A percentile compares a stretch with the other conserved stretches of the same genome.
phyloP scores from a whole-genome alignment of 345 rosid species.

The Cardamine occulta region DNA sequence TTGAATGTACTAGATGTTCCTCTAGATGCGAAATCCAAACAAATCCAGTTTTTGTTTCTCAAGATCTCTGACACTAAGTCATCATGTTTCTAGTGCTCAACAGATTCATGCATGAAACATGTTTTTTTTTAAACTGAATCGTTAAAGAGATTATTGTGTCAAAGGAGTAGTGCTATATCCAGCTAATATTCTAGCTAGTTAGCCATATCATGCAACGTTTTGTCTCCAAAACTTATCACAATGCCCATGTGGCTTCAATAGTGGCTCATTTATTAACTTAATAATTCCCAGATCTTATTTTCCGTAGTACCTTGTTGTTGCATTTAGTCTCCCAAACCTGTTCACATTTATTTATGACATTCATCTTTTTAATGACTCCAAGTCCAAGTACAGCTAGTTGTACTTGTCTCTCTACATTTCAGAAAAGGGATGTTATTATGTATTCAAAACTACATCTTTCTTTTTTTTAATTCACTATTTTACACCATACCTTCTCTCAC shows the following conservation, averaged over 20 bases:
- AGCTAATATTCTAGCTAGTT: conserved; percentile 36
- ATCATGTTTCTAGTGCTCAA: conserved; percentile 27
- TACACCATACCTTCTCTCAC: background rate
- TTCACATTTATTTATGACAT: conserved; percentile 34
- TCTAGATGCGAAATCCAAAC: conserved; percentile 11
- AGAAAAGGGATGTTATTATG: background rate
- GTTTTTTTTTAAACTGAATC: conserved; percentile 28
- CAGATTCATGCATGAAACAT: conserved; percentile 42
- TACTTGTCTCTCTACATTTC: conserved; percentile 42
- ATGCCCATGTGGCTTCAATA: conserved; percentile 41
- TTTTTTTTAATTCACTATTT: background rate
- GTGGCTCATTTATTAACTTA: conserved; percentile 34
- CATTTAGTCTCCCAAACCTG: conserved; percentile 32
- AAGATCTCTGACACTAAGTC: conserved; percentile 29
- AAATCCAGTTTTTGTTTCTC: conserved; percentile 9
- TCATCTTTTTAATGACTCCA: conserved; percentile 30
- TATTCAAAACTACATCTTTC: conserved; percentile 12
- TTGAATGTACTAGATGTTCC: background rate
- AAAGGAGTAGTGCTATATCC: conserved; percentile 18
- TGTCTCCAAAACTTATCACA: conserved; percentile 45
- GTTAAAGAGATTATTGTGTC: conserved; percentile 40
- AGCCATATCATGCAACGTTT: conserved; percentile 37
- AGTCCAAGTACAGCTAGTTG: conserved; percentile 42
- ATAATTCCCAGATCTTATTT: conserved; percentile 36
- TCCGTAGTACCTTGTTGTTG: conserved; percentile 42